Conservation (phyloP, 176 grass and related monocot genomes). For the Pontederia crassipes region DNA sequence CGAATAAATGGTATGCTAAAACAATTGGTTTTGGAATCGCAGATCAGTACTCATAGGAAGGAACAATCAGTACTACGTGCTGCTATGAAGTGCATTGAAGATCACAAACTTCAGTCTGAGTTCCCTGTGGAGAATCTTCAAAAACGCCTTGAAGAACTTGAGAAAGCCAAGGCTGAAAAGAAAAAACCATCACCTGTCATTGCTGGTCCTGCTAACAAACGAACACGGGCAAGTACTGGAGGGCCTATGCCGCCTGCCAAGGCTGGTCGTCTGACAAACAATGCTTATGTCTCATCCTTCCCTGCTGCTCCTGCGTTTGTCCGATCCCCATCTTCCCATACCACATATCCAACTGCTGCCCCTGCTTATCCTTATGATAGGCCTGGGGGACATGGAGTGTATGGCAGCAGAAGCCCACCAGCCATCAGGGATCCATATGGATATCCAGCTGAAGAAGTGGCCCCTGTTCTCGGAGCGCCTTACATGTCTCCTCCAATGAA, state of each 20-base stretch:
- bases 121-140: slow-evolving; percentile 58
- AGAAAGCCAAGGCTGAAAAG: slow-evolving; percentile 74
- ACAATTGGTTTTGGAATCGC: slow-evolving; percentile 6
- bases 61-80: slow-evolving; percentile 61
- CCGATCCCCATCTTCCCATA: slow-evolving; percentile 49
- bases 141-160: slow-evolving; percentile 73
- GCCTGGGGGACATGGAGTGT: slow-evolving; percentile 31
- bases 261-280: slow-evolving; percentile 72
- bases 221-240: slow-evolving; percentile 56
- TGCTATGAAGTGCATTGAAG: slow-evolving; percentile 88
- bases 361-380: slow-evolving; percentile 55
- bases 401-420: slow-evolving; percentile 59
- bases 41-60: slow-evolving; percentile 67
- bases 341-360: slow-evolving; percentile 22
- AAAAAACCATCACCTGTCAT: slow-evolving; percentile 35
- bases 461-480: slow-evolving; percentile 36
- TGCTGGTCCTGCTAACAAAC: slow-evolving; percentile 26
- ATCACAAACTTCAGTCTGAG: slow-evolving; percentile 72
- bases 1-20: too few species aligned
- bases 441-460: slow-evolving; percentile 51
- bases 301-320: slow-evolving; percentile 39
- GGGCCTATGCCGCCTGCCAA: slow-evolving; percentile 90
- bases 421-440: slow-evolving; percentile 58
- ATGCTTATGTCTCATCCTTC: slow-evolving; percentile 45
- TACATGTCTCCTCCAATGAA: slow-evolving; percentile 60